These are phyloP conservation scores for Trichoderma sp. DNA, from an alignment of 2,329 filamentous ascomycete species.

Conservation along the genomic window DNA sequence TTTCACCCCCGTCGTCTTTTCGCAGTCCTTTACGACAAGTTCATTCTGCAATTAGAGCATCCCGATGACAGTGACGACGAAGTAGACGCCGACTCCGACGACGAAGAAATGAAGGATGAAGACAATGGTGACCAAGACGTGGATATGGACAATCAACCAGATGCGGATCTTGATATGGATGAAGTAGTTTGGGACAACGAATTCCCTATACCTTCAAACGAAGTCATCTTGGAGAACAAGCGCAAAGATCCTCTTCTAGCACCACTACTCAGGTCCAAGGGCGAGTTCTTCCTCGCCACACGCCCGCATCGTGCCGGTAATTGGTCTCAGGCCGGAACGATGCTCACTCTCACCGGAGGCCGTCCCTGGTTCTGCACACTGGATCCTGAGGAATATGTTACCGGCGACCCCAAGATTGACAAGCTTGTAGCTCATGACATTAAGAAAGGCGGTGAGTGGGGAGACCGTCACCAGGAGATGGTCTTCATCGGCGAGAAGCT, in stretches of 20 bases:
- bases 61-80: conserved; percentile 35
- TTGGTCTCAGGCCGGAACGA: conserved; percentile 63
- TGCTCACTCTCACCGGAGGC: conserved; percentile 58
- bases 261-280: conserved; percentile 61
- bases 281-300: conserved; percentile 58
- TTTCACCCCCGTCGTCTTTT: conserved; percentile 49
- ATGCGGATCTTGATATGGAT: too few species aligned
- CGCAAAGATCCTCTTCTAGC: conserved; percentile 49
- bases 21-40: conserved; percentile 46
- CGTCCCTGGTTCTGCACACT: conserved; percentile 56
- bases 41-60: conserved; percentile 49
- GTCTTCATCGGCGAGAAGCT: too few species aligned
- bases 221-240: conserved; percentile 53
- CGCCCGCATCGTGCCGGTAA: conserved; percentile 53
- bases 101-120: conserved; percentile 21
- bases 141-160: conserved; percentile 17
- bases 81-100: conserved; percentile 32
- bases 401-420: too few species aligned
- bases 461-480: too few species aligned
- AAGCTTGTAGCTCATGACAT: too few species aligned
- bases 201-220: conserved; percentile 35
- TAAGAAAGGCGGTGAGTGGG: too few species aligned
- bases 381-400: too few species aligned
- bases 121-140: not conserved
- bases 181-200: too few species aligned